Evolutionary conservation across 2,329 filamentous ascomycete genomes (phyloP), one percentile per base, ranked within the genome.

Genomic region (Calonectria hongkongensis): DNA sequence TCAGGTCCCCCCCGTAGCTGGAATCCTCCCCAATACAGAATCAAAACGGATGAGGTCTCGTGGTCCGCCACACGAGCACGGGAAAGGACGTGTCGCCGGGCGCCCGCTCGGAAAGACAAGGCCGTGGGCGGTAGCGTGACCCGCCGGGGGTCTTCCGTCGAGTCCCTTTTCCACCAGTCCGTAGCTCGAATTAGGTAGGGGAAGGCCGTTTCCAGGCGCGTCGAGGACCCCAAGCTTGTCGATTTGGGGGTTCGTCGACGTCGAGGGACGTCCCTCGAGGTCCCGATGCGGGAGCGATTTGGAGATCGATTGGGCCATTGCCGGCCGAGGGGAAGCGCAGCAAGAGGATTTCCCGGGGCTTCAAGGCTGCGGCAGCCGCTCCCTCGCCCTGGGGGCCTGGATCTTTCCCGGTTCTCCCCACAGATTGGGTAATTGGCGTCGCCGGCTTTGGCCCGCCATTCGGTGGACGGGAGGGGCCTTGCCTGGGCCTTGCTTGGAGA

Each of bases 291-390:
- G 67, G 58, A 68, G 69, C 68, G 71, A 73, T 56, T 58, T 73
- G 70, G 72, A 72, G 68, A 60, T 74, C 63, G 66, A 74, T 71
- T 73, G 71, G 74, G 75, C 65, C 68, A 70, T 72, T 77, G 77
- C 76, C 78, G 75, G 76, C 76, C 79, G 78, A 80, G 77, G 74
- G 79, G 79, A 80, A 78, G 77, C 77, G 75, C 70, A 65, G 74
- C 79, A 83, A 83, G 81, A 83, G 79, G 81, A 83, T 83, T 83
- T 83, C 80, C 81, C 82, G 82, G 82, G 77, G 76, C 66, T 47
- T 66, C 30, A 56, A 73, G 50, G 63, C 68, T 76, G 68, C 75
- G 72, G 74, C 74, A 74, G 74, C 74, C 71, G 73, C 74, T 76
- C 64, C 39, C 70, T n/a, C 39, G 25, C 16, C 25, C 25, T 43